Percentiles rank a stretch among this genome's conserved stretches.
phyloP scores from a whole-genome alignment of 2,329 filamentous ascomycete species.

The Apiospora arundinis region DNA sequence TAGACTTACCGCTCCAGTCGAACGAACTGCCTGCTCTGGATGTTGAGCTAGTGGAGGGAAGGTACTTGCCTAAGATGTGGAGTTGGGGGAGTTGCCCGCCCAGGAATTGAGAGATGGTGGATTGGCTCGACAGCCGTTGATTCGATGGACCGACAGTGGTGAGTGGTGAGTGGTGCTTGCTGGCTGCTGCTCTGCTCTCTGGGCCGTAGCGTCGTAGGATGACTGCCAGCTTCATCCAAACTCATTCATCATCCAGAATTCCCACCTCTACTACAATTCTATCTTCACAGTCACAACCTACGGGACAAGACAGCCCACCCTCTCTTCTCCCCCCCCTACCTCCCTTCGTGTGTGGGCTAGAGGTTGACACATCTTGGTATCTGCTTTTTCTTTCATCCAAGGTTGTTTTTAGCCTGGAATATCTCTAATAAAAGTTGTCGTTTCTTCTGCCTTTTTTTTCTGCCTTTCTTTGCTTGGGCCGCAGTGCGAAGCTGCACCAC shows the following conservation, averaged over 20 bases:
- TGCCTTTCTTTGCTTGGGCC: conserved; percentile 16
- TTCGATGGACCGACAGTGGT: conserved; percentile 14
- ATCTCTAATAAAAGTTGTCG: conserved; percentile 20
- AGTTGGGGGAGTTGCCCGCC: conserved; percentile 12
- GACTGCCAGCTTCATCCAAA: conserved; percentile 20
- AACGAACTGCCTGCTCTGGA: not conserved
- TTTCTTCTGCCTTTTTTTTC: conserved; percentile 20
- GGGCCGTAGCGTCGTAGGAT: conserved; percentile 16
- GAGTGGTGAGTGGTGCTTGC: not conserved
- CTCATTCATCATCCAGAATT: conserved; percentile 20
- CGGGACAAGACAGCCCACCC: conserved; percentile 21
- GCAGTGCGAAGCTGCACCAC: conserved; percentile 17
- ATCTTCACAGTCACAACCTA: conserved; percentile 21
- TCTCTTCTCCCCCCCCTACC: conserved; percentile 21
- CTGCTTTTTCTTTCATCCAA: conserved; percentile 19
- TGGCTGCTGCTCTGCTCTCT: not conserved
- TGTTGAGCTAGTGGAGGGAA: conserved; percentile 14
- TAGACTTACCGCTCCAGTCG: not conserved
- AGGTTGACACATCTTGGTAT: conserved; percentile 21
- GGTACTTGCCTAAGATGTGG: not conserved
- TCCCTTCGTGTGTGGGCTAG: conserved; percentile 20
- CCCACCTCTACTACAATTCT: conserved; percentile 18
- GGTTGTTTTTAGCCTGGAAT: conserved; percentile 7
- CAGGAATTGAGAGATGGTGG: conserved; percentile 13
- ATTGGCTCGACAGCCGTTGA: conserved; percentile 8